A percentile compares a stretch with the other conserved stretches of the same genome.
Evolutionary conservation across 1,139 yeast species (phyloP).

Genomic region (Yamadazyma taylorii): DNA sequence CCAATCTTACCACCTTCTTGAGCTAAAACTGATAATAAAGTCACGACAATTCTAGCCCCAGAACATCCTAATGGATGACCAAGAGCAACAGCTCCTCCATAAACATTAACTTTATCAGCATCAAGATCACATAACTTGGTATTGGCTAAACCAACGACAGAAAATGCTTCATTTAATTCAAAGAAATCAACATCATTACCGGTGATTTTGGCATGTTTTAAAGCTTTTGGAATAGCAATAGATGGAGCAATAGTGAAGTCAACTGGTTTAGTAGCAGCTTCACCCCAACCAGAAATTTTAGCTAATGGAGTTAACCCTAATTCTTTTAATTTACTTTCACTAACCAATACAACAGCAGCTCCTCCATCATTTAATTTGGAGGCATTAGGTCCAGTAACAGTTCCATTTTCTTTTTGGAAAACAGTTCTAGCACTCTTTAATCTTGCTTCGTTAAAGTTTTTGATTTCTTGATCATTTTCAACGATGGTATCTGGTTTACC

Average conservation of each 20-base stretch:
- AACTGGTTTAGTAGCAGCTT: slow-evolving; percentile 91
- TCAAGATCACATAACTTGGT: slow-evolving; percentile 68
- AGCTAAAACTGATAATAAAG: slow-evolving; percentile 69
- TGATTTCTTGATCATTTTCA: slow-evolving; percentile 69
- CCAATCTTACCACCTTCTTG: slow-evolving; percentile 91
- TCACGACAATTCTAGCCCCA: slow-evolving; percentile 92
- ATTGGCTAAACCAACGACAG: slow-evolving; percentile 94
- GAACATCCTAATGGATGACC: slow-evolving; percentile 98
- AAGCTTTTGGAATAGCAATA: slow-evolving; percentile 91
- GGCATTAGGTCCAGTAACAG: slow-evolving; percentile 96
- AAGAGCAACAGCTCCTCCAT: slow-evolving; percentile 97
- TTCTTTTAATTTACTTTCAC: slow-evolving; percentile 80
- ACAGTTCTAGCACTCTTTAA: slow-evolving; percentile 85
- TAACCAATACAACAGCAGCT: slow-evolving; percentile 87
- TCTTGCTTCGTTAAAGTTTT: slow-evolving; percentile 72
- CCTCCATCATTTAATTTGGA: slow-evolving; percentile 97
- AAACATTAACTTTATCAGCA: slow-evolving; percentile 75
- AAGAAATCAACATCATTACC: slow-evolving; percentile 67
- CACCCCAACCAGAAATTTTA: slow-evolving; percentile 91
- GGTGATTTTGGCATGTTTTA: slow-evolving; percentile 75
- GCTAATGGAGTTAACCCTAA: slow-evolving; percentile 87
- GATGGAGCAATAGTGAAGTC: slow-evolving; percentile 96
- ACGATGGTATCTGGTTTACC: slow-evolving; percentile 86
- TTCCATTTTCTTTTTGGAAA: slow-evolving; percentile 87
- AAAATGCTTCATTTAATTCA: slow-evolving; percentile 96